Conservation (phyloP, 192 early-diverging fungal genomes). For the Umbelopsis sp. region DNA sequence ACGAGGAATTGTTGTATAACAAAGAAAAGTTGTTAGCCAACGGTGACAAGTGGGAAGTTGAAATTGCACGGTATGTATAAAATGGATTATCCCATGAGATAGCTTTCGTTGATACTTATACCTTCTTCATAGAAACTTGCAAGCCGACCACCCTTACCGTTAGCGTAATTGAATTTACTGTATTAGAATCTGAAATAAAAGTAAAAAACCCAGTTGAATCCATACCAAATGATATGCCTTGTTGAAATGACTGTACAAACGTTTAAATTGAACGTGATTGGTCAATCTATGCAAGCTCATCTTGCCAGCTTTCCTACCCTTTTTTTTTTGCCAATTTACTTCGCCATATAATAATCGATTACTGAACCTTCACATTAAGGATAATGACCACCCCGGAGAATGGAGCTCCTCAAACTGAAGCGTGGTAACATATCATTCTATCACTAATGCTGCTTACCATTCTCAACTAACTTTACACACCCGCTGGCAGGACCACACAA, state of each 20-base stretch:
- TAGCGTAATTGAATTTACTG: slow-evolving; percentile 24
- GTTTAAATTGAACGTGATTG: no score
- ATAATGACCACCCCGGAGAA: slow-evolving; percentile 4
- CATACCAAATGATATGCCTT: not conserved
- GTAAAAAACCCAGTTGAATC: not conserved
- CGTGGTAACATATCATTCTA: not conserved
- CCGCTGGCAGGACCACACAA: not conserved
- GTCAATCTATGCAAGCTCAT: no score
- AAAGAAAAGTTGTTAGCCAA: slow-evolving; percentile 96
- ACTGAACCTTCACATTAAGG: not conserved
- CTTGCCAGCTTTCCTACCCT: not conserved
- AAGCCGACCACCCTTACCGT: slow-evolving; percentile 45
- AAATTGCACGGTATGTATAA: slow-evolving; percentile 75
- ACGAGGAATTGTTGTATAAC: slow-evolving; percentile 97
- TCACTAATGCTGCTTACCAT: not conserved
- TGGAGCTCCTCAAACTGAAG: not conserved
- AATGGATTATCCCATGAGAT: not conserved
- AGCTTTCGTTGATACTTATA: not conserved
- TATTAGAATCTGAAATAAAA: slow-evolving; percentile 15
- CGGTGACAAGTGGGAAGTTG: slow-evolving; percentile 98
- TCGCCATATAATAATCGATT: not conserved
- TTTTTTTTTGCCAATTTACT: not conserved
- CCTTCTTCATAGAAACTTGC: slow-evolving; percentile 37
- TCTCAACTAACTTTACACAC: not conserved
- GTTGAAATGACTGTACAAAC: no score